phyloP scores from a whole-genome alignment of 345 rosid genomes.

The Pugionium dolabratum region DNA sequence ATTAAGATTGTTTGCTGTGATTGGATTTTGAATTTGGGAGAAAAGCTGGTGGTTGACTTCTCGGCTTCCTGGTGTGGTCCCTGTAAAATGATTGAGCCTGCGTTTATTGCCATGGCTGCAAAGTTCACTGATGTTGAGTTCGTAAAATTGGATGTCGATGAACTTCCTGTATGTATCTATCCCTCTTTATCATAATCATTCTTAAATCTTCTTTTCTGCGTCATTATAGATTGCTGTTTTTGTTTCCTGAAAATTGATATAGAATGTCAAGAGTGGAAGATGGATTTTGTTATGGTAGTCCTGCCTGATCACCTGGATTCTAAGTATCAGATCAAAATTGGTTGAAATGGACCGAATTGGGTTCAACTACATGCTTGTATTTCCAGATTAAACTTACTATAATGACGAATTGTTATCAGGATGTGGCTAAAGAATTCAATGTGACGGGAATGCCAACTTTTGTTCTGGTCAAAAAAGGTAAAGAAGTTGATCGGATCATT shows the following conservation, averaged over 20 bases:
- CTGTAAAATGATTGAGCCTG: slow-evolving; percentile 72
- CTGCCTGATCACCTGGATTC: background rate
- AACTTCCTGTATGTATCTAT: slow-evolving; percentile 56
- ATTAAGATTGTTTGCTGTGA: background rate
- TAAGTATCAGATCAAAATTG: background rate
- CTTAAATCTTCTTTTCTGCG: background rate
- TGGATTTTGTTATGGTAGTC: background rate
- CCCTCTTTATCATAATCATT: background rate
- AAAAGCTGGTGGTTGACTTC: slow-evolving; percentile 76
- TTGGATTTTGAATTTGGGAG: background rate
- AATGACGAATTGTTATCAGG: slow-evolving; percentile 42
- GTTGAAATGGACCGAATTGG: background rate
- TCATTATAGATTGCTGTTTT: too few relatives aligned
- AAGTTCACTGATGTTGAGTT: slow-evolving; percentile 59
- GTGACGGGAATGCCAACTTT: slow-evolving; percentile 91
- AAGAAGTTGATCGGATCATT: slow-evolving; percentile 66
- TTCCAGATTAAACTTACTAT: background rate
- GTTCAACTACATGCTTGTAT: background rate
- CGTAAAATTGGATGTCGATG: slow-evolving; percentile 87
- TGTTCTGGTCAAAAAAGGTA: slow-evolving; percentile 77
- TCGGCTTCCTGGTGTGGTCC: slow-evolving; percentile 92
- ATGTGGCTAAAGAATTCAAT: slow-evolving; percentile 67
- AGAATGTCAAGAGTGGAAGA: background rate
- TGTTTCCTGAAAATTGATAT: background rate
- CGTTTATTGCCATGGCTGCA: slow-evolving; percentile 46